These are phyloP conservation scores for Plasmodium vivax DNA, from an alignment of 169 alveolate genomes.

Conservation along the genomic window DNA sequence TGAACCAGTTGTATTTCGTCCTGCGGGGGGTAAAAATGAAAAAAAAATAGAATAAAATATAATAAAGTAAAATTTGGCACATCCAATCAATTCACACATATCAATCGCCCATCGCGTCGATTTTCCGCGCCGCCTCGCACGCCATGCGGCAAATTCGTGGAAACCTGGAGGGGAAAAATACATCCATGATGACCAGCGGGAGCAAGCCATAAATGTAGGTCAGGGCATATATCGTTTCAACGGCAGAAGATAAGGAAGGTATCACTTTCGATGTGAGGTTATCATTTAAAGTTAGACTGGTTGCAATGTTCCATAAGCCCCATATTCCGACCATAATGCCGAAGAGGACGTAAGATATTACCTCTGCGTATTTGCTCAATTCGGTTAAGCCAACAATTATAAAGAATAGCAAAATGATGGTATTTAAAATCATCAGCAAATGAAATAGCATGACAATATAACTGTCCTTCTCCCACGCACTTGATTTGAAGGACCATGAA, in stretches of 20 bases:
- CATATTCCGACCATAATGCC: slow-evolving; percentile 68
- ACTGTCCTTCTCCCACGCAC: slow-evolving; percentile 42
- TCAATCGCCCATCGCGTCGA: not conserved
- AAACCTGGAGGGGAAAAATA: slow-evolving; percentile 79
- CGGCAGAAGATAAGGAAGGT: slow-evolving; percentile 32
- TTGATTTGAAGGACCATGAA: slow-evolving; percentile 63
- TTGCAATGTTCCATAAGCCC: slow-evolving; percentile 79
- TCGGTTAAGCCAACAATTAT: slow-evolving; percentile 14
- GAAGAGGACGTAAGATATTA: slow-evolving; percentile 63
- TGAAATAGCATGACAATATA: slow-evolving; percentile 70
- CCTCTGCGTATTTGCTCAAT: slow-evolving; percentile 72
- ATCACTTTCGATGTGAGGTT: not conserved
- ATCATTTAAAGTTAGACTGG: slow-evolving; percentile 25
- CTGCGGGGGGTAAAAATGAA: slow-evolving; percentile 23
- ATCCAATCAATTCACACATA: not conserved
- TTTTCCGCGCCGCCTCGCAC: not conserved
- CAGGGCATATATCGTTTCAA: slow-evolving; percentile 74
- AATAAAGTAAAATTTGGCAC: not conserved
- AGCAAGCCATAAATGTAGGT: slow-evolving; percentile 75
- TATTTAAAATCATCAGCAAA: slow-evolving; percentile 65
- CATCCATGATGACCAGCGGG: slow-evolving; percentile 78
- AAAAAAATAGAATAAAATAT: not conserved
- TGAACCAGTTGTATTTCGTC: slow-evolving; percentile 78
- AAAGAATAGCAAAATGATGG: slow-evolving; percentile 41
- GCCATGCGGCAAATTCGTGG: not conserved